Base-by-base conservation (phyloP, 2,329 filamentous ascomycete species). In the Microdochium paspali region DNA sequence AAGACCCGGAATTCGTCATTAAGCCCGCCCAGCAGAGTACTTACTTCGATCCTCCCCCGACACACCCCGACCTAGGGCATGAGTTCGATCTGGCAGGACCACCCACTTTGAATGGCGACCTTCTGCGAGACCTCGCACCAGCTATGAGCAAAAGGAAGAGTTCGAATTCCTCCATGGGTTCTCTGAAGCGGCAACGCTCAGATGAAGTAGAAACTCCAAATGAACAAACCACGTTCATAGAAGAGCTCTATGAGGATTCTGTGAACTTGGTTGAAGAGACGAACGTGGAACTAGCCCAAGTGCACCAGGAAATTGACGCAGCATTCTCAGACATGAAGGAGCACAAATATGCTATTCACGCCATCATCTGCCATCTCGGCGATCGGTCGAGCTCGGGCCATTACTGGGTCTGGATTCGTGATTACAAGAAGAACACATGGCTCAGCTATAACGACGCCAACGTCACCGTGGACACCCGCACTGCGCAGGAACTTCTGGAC, bases 321-420 rank as follows among this genome's bases (percentile, higher is more conserved):
- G 74, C 85, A 46, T 91, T 90, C 58, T 72, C 72, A 3, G 75
- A 79, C 46, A 76, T 84, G 58, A 74, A 76, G 40, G 70, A 80
- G 24, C 71, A 87, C 44, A 79, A 84, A 10, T 98, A 97, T 63
- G 81, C 81, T 13, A 77, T 98, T 4, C 90, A 96, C 56, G 88
- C 91, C 0, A 86, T 96, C 26, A 95, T 98, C 59, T 91, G 95
- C 57, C 93, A 98, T 62, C 83, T 85, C 20, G 87, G 87, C 26
- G 72, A 74, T 55, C 6, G 15, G 18, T 75, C 84, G 35, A 77
- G 74, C 42, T 84, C 84, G 43, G 93, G 93, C 0, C 93, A 98
- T 65, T 98, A 97, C 68, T 96, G 89, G 84, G 89, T 96, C 42
- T 96, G 90, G 77, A 94, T 98, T 53, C 87, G 83, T 59, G 93